Evolutionary conservation across 1,139 yeast species (phyloP).

Genomic region (Eremothecium sinecaudum): DNA sequence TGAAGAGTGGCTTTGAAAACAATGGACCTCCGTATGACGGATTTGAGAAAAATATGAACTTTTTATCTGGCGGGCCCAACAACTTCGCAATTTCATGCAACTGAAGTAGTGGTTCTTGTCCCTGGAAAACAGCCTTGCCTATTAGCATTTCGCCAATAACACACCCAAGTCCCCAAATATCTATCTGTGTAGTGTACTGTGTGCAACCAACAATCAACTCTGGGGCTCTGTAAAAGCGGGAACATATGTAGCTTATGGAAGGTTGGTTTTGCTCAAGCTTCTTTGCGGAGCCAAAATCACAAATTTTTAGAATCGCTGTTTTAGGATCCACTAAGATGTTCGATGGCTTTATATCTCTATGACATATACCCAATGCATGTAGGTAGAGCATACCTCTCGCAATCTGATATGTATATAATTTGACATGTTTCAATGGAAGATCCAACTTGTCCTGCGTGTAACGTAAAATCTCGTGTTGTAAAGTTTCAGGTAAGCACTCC

Average conservation of each 20-base stretch:
- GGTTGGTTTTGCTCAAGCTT: conserved; percentile 65
- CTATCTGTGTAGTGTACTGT: conserved; percentile 66
- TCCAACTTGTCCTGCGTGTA: conserved; percentile 55
- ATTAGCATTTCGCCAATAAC: conserved; percentile 76
- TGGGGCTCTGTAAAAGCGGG: conserved; percentile 76
- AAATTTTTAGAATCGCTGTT: conserved; percentile 56
- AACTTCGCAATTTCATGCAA: conserved; percentile 68
- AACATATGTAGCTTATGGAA: conserved; percentile 69
- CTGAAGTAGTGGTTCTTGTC: conserved; percentile 65
- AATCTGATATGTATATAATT: conserved; percentile 69
- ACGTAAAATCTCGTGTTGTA: conserved; percentile 64
- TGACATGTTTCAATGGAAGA: conserved; percentile 64
- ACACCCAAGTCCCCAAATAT: conserved; percentile 82
- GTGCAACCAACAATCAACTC: conserved; percentile 73
- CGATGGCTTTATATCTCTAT: conserved; percentile 75
- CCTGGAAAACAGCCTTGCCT: conserved; percentile 76
- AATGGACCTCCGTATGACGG: conserved; percentile 68
- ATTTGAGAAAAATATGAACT: conserved; percentile 63
- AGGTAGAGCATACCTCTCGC: conserved; percentile 75
- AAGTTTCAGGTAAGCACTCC: conserved; percentile 77
- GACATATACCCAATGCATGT: conserved; percentile 72
- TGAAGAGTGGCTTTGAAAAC: conserved; percentile 57
- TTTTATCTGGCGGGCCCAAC: conserved; percentile 63
- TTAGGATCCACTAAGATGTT: conserved; percentile 66
- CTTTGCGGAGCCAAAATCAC: conserved; percentile 80